Evolutionary conservation across 2,329 filamentous ascomycete genomes (phyloP).

Genomic region (Hortaea sp.): DNA sequence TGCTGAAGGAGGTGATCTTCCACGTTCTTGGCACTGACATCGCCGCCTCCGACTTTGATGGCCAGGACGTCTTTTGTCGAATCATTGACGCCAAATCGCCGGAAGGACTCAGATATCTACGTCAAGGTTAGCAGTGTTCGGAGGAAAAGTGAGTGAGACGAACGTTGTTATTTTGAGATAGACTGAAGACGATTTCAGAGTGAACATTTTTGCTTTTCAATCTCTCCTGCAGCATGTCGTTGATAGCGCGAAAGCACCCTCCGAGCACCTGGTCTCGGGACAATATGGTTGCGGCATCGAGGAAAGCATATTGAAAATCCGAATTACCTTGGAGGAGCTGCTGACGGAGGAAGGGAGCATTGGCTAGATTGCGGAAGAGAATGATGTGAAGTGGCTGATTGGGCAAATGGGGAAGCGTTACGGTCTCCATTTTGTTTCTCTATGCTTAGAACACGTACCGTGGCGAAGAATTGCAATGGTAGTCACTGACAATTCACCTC

Average conservation of each 20-base stretch:
- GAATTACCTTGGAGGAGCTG: slow-evolving; percentile 78
- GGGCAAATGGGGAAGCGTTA: slow-evolving; percentile 68
- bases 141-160: slow-evolving; percentile 10
- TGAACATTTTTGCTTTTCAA: slow-evolving; percentile 78
- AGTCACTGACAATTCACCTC: no score
- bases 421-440: slow-evolving; percentile 44
- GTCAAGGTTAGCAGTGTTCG: slow-evolving; percentile 3
- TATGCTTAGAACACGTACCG: no score
- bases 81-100: slow-evolving; percentile 71
- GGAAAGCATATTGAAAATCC: slow-evolving; percentile 85
- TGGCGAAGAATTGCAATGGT: no score
- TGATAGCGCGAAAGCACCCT: slow-evolving; percentile 68
- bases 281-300: slow-evolving; percentile 71
- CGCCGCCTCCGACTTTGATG: slow-evolving; percentile 59
- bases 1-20: slow-evolving; percentile 50
- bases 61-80: slow-evolving; percentile 63
- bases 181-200: slow-evolving; percentile 72
- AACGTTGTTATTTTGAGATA: slow-evolving; percentile 78
- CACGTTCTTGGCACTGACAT: slow-evolving; percentile 20
- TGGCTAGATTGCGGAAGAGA: slow-evolving; percentile 66
- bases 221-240: slow-evolving; percentile 48
- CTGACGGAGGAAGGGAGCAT: slow-evolving; percentile 65
- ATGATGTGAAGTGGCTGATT: slow-evolving; percentile 58
- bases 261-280: slow-evolving; percentile 64
- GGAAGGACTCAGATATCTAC: slow-evolving; percentile 85